phyloP scores from a whole-genome alignment of 2,329 filamentous ascomycete species.

The Fusarium kyushuense region DNA sequence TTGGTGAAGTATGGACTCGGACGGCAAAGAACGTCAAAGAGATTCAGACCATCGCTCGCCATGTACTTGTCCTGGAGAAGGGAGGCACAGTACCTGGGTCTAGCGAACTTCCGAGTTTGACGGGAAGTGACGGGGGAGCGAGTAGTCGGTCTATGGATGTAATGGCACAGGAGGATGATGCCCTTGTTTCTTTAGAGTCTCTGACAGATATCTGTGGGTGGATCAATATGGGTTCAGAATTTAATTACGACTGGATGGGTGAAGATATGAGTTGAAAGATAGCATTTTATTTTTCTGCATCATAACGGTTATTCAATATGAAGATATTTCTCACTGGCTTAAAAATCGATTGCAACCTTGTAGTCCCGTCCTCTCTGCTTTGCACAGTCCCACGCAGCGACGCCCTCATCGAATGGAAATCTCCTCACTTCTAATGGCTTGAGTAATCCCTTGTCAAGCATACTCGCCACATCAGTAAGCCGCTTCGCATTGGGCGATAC shows the following conservation, averaged over 20 bases:
- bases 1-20: constrained; percentile 28
- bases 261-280: not conserved
- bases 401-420: not conserved
- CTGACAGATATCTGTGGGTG: constrained; percentile 29
- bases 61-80: constrained; percentile 15
- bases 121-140: not conserved
- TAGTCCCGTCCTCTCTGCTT: constrained; percentile 5
- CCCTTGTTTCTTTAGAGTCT: not conserved
- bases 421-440: constrained; percentile 14
- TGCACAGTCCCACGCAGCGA: constrained; percentile 18
- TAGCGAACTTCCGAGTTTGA: constrained; percentile 8
- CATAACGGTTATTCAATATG: not conserved
- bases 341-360: constrained; percentile 17
- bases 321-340: not conserved
- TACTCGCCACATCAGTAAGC: not conserved
- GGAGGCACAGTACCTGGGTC: not conserved
- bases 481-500: constrained; percentile 1
- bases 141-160: not conserved
- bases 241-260: constrained; percentile 6
- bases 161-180: not conserved
- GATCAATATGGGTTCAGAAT: not conserved
- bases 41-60: constrained; percentile 38
- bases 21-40: constrained; percentile 36
- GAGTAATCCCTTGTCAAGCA: constrained; percentile 7
- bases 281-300: rapidly evolving